These are phyloP conservation scores for Cylindrotheca closterium DNA, from an alignment of 108 stramenopile species.

Conservation along the genomic window DNA sequence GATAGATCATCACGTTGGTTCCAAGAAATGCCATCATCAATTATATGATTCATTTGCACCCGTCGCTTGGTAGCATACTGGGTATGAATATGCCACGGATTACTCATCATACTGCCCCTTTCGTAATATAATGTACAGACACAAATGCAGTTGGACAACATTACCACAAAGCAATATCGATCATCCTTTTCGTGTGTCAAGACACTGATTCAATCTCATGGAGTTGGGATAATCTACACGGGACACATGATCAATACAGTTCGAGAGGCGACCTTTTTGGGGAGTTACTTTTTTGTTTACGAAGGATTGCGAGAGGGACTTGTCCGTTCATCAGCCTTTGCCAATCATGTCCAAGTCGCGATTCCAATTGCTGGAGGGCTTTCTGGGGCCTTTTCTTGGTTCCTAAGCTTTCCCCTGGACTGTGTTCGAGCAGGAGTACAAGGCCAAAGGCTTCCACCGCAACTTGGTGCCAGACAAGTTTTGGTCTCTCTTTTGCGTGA, in stretches of 20 bases:
- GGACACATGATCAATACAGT: constrained; percentile 85
- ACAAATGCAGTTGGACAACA: constrained; percentile 60
- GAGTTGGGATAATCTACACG: constrained; percentile 66
- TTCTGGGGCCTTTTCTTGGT: constrained; percentile 85
- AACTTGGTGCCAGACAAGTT: constrained; percentile 46
- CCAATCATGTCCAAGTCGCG: constrained; percentile 36
- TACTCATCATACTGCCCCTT: no score
- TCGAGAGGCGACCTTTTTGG: constrained; percentile 80
- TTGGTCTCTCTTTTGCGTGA: constrained; percentile 42
- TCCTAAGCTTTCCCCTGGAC: constrained; percentile 87
- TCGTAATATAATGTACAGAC: no score
- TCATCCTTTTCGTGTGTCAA: constrained; percentile 66
- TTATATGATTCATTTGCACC: no score
- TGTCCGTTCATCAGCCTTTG: not conserved
- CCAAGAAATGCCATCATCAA: constrained; percentile 17
- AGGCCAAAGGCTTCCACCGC: constrained; percentile 48
- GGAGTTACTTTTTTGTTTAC: constrained; percentile 86
- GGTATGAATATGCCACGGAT: no score
- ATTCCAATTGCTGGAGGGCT: constrained; percentile 86
- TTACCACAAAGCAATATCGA: constrained; percentile 46
- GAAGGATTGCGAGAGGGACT: constrained; percentile 71
- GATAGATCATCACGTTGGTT: constrained; percentile 49
- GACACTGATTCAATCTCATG: constrained; percentile 57
- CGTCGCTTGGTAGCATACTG: no score
- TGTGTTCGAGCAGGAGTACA: constrained; percentile 87